A percentile compares a stretch with the other conserved stretches of the same genome.
These are phyloP conservation scores for Candida sojae DNA, from an alignment of 1,139 yeast genomes.

Conservation along the genomic window DNA sequence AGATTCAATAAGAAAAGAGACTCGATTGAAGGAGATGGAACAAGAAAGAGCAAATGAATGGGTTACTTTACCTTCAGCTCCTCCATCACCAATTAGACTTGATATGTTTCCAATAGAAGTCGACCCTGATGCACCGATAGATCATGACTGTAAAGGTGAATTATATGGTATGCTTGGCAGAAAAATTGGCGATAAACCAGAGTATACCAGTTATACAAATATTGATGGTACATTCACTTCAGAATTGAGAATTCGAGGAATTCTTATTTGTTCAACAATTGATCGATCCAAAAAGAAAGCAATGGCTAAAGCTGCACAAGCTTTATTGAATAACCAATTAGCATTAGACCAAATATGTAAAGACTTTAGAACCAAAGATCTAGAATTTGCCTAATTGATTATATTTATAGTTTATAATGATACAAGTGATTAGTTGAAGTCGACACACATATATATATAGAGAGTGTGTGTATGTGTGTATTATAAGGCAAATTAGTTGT, in stretches of 20 bases:
- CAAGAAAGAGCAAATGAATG: constrained; percentile 22
- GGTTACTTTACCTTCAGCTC: constrained; percentile 6
- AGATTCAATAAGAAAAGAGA: constrained; percentile 5
- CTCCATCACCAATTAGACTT: constrained; percentile 15
- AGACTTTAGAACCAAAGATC: constrained; percentile 7
- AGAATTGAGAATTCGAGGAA: constrained; percentile 37
- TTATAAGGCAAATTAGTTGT: background rate
- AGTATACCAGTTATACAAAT: constrained; percentile 24
- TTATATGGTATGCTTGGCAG: constrained; percentile 47
- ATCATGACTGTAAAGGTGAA: constrained; percentile 40
- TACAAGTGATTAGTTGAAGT: background rate
- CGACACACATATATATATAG: background rate
- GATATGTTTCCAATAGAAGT: constrained; percentile 30
- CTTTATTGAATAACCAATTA: constrained; percentile 36
- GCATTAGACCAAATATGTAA: constrained; percentile 24
- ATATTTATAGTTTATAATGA: background rate
- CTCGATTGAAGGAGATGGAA: constrained; percentile 8
- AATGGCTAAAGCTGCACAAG: constrained; percentile 49
- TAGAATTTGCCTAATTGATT: no score
- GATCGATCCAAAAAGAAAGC: constrained; percentile 49
- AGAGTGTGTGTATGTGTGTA: background rate
- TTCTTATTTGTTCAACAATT: constrained; percentile 36
- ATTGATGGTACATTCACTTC: constrained; percentile 17
- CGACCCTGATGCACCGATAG: constrained; percentile 25
- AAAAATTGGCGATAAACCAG: constrained; percentile 41